Percentiles rank a stretch among this genome's conserved stretches.
Conservation (phyloP, 805 yeast species). For the Starmerella stigmatis region DNA sequence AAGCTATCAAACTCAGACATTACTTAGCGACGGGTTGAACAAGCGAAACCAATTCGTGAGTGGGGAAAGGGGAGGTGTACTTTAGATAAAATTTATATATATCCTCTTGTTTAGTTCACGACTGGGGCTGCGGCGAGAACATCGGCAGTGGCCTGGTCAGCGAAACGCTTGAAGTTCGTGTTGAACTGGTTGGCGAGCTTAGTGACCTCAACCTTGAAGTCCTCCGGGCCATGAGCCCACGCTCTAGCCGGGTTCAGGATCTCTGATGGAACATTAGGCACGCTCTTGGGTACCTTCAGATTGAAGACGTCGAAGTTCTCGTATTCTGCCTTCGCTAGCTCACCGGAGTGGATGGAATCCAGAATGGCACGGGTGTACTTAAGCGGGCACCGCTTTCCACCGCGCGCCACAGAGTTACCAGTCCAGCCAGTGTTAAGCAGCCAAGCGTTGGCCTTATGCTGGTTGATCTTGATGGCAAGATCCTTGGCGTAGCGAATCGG, state of each 20-base stretch:
- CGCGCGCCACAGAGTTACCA: constrained; percentile 81
- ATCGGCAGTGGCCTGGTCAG: constrained; percentile 70
- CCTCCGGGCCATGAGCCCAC: constrained; percentile 55
- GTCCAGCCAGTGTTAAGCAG: constrained; percentile 98
- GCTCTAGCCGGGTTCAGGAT: constrained; percentile 76
- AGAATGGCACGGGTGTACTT: constrained; percentile 95
- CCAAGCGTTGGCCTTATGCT: constrained; percentile 90
- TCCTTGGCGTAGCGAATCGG: constrained; percentile 97
- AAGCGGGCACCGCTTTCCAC: constrained; percentile 95
- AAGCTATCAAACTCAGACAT: too few species aligned
- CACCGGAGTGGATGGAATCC: constrained; percentile 89
- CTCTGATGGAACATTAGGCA: constrained; percentile 73
- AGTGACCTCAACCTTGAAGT: constrained; percentile 45
- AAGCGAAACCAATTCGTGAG: neutral
- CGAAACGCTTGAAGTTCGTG: constrained; percentile 78
- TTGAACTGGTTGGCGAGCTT: constrained; percentile 66
- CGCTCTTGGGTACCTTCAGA: constrained; percentile 72
- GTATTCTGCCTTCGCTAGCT: constrained; percentile 64
- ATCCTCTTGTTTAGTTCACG: constrained; percentile 21
- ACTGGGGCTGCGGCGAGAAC: constrained; percentile 91
- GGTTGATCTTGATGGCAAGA: constrained; percentile 80
- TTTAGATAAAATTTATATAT: neutral
- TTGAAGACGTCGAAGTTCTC: constrained; percentile 82
- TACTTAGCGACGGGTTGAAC: too few species aligned
- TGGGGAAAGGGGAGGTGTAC: neutral